Conservation (phyloP, 2,329 filamentous ascomycete genomes). For the Cercospora zeae-maydis region DNA sequence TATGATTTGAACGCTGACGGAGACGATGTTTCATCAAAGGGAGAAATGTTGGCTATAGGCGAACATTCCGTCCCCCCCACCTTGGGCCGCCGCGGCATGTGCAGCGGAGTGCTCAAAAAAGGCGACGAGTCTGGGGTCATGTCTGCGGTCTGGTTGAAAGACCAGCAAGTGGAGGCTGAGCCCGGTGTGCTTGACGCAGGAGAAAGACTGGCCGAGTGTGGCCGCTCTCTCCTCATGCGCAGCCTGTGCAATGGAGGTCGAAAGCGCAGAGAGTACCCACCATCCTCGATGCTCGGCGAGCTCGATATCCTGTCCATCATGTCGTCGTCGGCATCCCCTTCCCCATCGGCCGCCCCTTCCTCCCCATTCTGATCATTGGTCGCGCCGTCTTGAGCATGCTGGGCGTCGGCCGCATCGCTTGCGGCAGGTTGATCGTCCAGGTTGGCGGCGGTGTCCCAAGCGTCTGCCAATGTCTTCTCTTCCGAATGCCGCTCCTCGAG, state of each 20-base stretch:
- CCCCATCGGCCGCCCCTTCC: slow-evolving; percentile 37
- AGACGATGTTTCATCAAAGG: slow-evolving; percentile 20
- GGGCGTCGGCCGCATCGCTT: slow-evolving; percentile 50
- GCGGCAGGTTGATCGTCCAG: slow-evolving; percentile 44
- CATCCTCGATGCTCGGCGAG: slow-evolving; percentile 98
- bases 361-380: slow-evolving; percentile 29
- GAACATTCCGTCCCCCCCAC: slow-evolving; percentile 24
- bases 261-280: slow-evolving; percentile 63
- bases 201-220: slow-evolving; percentile 43
- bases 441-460: slow-evolving; percentile 43
- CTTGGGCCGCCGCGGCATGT: slow-evolving; percentile 34
- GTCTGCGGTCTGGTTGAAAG: slow-evolving; percentile 37
- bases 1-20: slow-evolving; percentile 12
- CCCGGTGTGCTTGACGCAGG: slow-evolving; percentile 33
- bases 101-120: slow-evolving; percentile 42
- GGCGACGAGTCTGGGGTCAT: slow-evolving; percentile 41
- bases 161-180: slow-evolving; percentile 28
- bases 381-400: slow-evolving; percentile 52
- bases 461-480: slow-evolving; percentile 63
- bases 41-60: slow-evolving; percentile 19
- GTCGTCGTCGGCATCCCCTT: slow-evolving; percentile 59
- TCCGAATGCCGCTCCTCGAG: slow-evolving; percentile 68
- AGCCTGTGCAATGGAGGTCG: slow-evolving; percentile 14
- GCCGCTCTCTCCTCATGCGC: slow-evolving; percentile 37
- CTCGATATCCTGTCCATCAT: slow-evolving; percentile 99